Evolutionary conservation across 371 early-diverging fungal species (phyloP), one percentile per base, ranked within the genome.

Genomic region (Apophysomyces variabilis): DNA sequence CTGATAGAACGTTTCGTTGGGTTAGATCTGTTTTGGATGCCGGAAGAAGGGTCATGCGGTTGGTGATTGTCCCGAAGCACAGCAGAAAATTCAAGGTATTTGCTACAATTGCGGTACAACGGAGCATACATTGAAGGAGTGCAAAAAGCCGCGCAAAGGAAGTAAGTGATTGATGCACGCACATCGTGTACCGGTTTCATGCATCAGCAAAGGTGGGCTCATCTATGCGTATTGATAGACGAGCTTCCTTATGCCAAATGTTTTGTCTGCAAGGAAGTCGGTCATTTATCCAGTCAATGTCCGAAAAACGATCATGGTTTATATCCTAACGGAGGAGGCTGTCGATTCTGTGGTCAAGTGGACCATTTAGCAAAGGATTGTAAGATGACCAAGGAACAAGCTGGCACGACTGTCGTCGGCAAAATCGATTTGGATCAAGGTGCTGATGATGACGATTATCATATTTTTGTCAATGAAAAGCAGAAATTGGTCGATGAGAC

Each of bases 301-400:
- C 89, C 91, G 9, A 79, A 93, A 74, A 97, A 97, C 78, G 91
- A 91, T 36, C 84, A 86, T 65, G 97, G 97, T 2, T 61, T 97
- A 66, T 96, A 96, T 72, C 95, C 95, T 1, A 92, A 96, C 63
- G 97, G 97, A 43, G 98, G 98, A 8, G 75, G 89, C 38, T 97
- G 97, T 80, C 85, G 87, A 57, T 93, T 87, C 76, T 97, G 97
- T 68, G 91, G 92, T 21, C 87, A 90, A 60, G 89, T 91, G 1
- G 86, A 90, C 68, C 98, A 97, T 73, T 80, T 94, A 45, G 93
- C 92, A 4, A 89, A 85, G 65, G 94, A 97, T 61, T 97, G 98
- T 77, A 87, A 82, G 57, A 71, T 89, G 54, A 86, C 85, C 18
- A 80, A 81, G 64, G 86, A 89, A 47, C 87, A 87, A 54, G 85